Percentiles rank a stretch among this genome's conserved stretches.
Evolutionary conservation across 768 basidiomycete genomes (phyloP).

Genomic region (Suillus brevipes): DNA sequence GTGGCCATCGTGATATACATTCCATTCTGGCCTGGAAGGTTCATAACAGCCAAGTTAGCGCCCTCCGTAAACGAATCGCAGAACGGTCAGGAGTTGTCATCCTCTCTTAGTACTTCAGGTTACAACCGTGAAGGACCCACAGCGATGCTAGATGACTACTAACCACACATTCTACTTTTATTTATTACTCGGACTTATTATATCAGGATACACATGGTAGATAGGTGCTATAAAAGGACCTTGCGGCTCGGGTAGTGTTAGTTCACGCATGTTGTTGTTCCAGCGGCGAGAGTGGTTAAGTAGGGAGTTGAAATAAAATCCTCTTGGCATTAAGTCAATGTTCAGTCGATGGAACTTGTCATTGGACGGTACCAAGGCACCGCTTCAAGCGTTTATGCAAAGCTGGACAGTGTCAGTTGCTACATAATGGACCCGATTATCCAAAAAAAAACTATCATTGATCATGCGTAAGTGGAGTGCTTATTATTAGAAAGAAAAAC

Average conservation of each 20-base stretch:
- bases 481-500: neutral
- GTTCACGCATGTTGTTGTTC: neutral
- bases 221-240: neutral
- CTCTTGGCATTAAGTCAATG: too few species aligned
- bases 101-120: neutral
- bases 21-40: slow-evolving; percentile 65
- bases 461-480: too few species aligned
- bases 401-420: too few species aligned
- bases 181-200: neutral
- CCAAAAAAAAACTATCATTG: too few species aligned
- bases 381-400: too few species aligned
- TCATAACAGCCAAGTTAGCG: slow-evolving; percentile 32
- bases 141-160: neutral
- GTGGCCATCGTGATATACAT: slow-evolving; percentile 58
- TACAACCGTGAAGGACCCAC: neutral
- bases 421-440: too few species aligned
- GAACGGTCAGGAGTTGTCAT: neutral
- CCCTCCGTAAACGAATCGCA: neutral
- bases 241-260: neutral
- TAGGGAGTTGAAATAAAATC: too few species aligned
- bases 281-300: neutral
- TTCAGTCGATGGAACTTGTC: too few species aligned
- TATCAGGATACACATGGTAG: neutral
- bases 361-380: too few species aligned
- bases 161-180: neutral